Evolutionary conservation across 2,329 filamentous ascomycete species (phyloP).

Genomic region (Diaporthe helianthi): DNA sequence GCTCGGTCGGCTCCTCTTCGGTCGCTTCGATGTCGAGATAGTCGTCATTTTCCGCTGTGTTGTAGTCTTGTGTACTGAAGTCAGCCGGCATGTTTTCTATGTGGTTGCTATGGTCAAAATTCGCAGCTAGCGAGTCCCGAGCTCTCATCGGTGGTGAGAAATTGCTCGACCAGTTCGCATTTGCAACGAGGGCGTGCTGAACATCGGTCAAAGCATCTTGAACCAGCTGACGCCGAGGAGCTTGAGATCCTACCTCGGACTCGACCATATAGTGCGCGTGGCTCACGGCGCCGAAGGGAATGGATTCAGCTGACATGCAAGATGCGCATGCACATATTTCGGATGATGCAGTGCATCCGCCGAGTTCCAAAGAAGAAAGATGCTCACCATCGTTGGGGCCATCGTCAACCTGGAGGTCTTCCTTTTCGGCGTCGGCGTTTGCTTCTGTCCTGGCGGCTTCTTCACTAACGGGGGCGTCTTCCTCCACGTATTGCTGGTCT

Average conservation of each 20-base stretch:
- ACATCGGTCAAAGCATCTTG: neutral
- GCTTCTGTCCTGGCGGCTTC: neutral
- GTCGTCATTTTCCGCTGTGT: conserved; percentile 34
- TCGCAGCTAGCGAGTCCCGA: neutral
- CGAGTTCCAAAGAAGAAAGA: conserved; percentile 3
- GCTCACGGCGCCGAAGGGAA: neutral
- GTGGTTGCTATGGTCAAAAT: neutral
- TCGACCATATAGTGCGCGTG: neutral
- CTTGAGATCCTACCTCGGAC: neutral
- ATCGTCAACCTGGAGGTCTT: conserved; percentile 11
- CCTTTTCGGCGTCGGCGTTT: conserved; percentile 7
- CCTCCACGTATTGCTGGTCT: neutral
- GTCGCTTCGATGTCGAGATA: conserved; percentile 31
- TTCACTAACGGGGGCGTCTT: neutral
- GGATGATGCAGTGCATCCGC: conserved; percentile 4
- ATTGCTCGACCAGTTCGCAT: neutral
- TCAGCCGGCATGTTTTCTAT: conserved; percentile 24
- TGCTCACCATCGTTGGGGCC: conserved; percentile 32
- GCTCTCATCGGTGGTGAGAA: neutral
- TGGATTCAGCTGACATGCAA: conserved; percentile 17
- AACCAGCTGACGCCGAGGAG: neutral
- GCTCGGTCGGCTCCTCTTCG: neutral
- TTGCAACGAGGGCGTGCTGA: neutral
- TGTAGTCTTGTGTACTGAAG: conserved; percentile 16
- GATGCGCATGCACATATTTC: conserved; percentile 25